Percentiles rank a stretch among this genome's conserved stretches.
Conservation (phyloP, 257 asterid species). For the Leonotis leonurus region DNA sequence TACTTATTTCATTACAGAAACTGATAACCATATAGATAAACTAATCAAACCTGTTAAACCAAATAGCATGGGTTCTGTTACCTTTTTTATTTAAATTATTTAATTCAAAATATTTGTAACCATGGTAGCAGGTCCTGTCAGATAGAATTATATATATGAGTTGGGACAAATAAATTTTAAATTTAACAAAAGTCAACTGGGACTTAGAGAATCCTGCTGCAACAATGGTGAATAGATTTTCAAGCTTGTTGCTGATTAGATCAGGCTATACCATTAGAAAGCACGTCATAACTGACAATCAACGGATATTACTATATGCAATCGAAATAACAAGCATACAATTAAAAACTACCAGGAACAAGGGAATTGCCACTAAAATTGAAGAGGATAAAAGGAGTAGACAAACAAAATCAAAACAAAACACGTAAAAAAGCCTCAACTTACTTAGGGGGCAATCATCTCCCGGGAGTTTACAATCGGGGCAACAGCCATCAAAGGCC, state of each 20-base stretch:
- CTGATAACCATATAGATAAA: background rate
- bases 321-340: background rate
- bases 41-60: background rate
- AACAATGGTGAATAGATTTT: no score
- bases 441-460: no score
- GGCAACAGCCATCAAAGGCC: slow-evolving; percentile 46
- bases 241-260: no score
- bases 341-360: background rate
- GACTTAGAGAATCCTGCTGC: no score
- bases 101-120: background rate
- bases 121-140: background rate
- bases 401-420: background rate
- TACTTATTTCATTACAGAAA: background rate
- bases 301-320: background rate
- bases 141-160: no score
- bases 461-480: no score
- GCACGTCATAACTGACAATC: no score
- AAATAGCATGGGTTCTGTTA: background rate
- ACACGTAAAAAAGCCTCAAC: no score
- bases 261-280: no score
- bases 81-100: background rate
- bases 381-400: background rate
- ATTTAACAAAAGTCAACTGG: no score
- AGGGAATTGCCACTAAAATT: background rate
- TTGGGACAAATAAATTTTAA: no score